Percentiles rank a stretch among this genome's conserved stretches.
Evolutionary conservation across 495 filamentous ascomycete genomes (phyloP).

Genomic region (Penicillium daleae): DNA sequence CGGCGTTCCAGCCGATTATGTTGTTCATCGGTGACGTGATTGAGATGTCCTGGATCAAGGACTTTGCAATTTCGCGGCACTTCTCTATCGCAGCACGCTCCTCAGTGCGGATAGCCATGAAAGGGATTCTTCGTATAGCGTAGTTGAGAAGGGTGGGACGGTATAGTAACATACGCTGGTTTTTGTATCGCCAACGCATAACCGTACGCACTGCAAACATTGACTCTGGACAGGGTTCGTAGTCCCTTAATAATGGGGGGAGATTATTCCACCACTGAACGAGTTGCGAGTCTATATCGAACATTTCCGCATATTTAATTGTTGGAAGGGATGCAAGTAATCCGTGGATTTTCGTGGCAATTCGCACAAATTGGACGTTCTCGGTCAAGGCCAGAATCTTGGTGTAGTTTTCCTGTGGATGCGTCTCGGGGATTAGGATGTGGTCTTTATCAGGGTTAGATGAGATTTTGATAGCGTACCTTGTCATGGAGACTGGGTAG

Average conservation of each 20-base stretch:
- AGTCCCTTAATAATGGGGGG: slow-evolving; percentile 65
- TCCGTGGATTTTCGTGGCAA: slow-evolving; percentile 71
- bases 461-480: not conserved
- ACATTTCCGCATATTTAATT: slow-evolving; percentile 58
- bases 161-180: slow-evolving; percentile 72
- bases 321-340: slow-evolving; percentile 65
- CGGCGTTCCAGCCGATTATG: slow-evolving; percentile 76
- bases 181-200: slow-evolving; percentile 77
- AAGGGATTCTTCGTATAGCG: slow-evolving; percentile 60
- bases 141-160: slow-evolving; percentile 67
- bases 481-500: slow-evolving; percentile 56
- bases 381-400: slow-evolving; percentile 65
- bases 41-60: slow-evolving; percentile 67
- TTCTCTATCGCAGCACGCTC: slow-evolving; percentile 66
- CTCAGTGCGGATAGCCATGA: slow-evolving; percentile 55
- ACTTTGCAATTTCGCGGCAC: slow-evolving; percentile 64
- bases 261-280: slow-evolving; percentile 66
- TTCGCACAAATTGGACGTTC: slow-evolving; percentile 72
- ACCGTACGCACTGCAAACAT: slow-evolving; percentile 67
- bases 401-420: slow-evolving; percentile 13
- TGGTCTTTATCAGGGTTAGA: no score
- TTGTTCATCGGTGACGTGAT: slow-evolving; percentile 64
- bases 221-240: slow-evolving; percentile 65
- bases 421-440: not conserved
- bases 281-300: slow-evolving; percentile 62